These are phyloP conservation scores for Eucalyptus cloeziana DNA, from an alignment of 345 rosid genomes.

Conservation along the genomic window DNA sequence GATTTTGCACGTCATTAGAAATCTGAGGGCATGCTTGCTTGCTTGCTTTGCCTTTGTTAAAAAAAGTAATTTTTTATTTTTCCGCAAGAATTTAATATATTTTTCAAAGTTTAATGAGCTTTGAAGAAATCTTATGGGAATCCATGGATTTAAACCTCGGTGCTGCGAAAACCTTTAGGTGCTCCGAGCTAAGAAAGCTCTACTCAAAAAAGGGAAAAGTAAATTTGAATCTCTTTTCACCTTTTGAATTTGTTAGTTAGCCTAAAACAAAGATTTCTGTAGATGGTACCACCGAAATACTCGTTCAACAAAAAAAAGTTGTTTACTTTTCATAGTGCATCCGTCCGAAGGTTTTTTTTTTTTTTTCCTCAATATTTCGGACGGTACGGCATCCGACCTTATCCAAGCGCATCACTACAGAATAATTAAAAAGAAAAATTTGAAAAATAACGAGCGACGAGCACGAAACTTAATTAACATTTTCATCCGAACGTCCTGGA, in stretches of 20 bases:
- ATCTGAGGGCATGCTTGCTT: not conserved
- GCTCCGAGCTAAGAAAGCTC: not conserved
- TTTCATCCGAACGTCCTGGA: not conserved
- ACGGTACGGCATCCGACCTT: not conserved
- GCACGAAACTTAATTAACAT: not conserved
- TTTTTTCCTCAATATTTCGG: not conserved
- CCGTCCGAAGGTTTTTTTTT: not conserved
- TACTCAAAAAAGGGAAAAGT: not conserved
- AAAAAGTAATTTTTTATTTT: not conserved
- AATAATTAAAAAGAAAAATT: not conserved
- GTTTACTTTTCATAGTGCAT: not conserved
- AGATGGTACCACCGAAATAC: not conserved
- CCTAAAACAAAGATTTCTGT: not conserved
- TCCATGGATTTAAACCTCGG: not conserved
- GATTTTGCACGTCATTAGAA: not conserved
- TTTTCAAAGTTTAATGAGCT: not conserved
- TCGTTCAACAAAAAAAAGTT: not conserved
- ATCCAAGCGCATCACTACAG: not conserved
- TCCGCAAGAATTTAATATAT: not conserved
- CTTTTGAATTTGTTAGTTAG: not conserved
- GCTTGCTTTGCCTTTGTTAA: not conserved
- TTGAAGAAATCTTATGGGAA: not conserved
- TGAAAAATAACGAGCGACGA: not conserved
- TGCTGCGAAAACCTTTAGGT: fast-evolving
- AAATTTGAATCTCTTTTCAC: not conserved